phyloP scores from a whole-genome alignment of 1,284 basidiomycete genomes.

The Sanghuangporus sanghuang region DNA sequence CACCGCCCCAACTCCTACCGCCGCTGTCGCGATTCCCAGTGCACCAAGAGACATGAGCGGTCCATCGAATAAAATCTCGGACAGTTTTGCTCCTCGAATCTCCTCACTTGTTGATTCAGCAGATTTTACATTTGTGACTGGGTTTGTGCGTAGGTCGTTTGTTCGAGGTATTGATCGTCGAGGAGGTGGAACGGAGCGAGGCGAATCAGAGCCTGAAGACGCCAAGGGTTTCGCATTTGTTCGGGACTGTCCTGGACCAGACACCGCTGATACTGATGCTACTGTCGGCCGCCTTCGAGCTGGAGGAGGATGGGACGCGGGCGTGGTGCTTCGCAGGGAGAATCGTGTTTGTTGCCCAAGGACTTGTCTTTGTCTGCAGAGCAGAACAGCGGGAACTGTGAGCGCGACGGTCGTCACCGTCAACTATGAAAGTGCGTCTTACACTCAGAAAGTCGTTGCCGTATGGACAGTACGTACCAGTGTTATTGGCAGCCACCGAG shows the following conservation, averaged over 20 bases:
- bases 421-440: background rate
- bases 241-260: background rate
- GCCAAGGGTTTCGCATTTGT: background rate
- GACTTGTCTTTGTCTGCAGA: constrained; percentile 14
- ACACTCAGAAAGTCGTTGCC: background rate
- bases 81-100: background rate
- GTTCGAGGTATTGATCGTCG: background rate
- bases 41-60: constrained; percentile 14
- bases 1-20: constrained; percentile 3
- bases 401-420: constrained; percentile 13
- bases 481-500: constrained; percentile 15
- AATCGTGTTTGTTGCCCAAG: background rate
- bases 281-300: background rate
- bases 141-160: background rate
- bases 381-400: constrained; percentile 10
- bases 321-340: background rate
- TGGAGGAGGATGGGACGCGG: background rate
- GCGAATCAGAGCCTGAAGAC: background rate
- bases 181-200: background rate
- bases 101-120: no score
- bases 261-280: background rate
- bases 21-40: constrained; percentile 16
- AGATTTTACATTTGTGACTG: background rate
- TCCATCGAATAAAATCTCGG: constrained; percentile 4
- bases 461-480: constrained; percentile 3